These are phyloP conservation scores for Flaveria brownii DNA, from an alignment of 129 eudicot genomes.

Conservation along the genomic window DNA sequence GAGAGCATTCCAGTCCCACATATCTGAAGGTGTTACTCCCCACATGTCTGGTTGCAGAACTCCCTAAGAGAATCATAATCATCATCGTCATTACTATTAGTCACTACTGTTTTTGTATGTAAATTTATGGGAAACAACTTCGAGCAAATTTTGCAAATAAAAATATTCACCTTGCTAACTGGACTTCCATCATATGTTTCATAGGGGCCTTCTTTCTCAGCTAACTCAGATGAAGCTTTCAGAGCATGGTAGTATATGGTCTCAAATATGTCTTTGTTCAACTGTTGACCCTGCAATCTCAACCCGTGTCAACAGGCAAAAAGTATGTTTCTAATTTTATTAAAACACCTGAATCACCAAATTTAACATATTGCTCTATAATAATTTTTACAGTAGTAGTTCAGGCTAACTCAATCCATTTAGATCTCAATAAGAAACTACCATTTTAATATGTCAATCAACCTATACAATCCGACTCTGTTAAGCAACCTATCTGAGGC, in stretches of 20 bases:
- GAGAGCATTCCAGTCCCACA: constrained; percentile 88
- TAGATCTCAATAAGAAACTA: no score
- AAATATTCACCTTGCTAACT: constrained; percentile 78
- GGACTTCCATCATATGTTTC: constrained; percentile 84
- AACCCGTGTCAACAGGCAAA: neutral
- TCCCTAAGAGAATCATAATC: constrained; percentile 47
- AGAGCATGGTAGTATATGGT: constrained; percentile 90
- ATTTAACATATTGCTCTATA: neutral
- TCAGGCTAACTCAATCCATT: neutral
- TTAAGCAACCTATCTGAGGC: no score
- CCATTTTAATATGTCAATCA: neutral
- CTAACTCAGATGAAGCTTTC: constrained; percentile 87
- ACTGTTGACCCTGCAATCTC: constrained; percentile 76
- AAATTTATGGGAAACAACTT: neutral
- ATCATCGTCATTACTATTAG: neutral
- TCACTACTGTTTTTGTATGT: neutral
- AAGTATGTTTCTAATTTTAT: neutral
- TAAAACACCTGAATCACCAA: neutral
- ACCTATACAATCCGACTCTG: neutral
- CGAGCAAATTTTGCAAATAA: neutral
- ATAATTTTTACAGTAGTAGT: neutral
- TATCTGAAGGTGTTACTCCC: constrained; percentile 85
- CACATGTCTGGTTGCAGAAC: constrained; percentile 98
- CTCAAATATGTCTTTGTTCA: constrained; percentile 97
- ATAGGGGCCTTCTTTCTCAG: constrained; percentile 80